Evolutionary conservation across 2,329 filamentous ascomycete species (phyloP), one percentile per base, ranked within the genome.

Genomic region (Venturia oleaginea): DNA sequence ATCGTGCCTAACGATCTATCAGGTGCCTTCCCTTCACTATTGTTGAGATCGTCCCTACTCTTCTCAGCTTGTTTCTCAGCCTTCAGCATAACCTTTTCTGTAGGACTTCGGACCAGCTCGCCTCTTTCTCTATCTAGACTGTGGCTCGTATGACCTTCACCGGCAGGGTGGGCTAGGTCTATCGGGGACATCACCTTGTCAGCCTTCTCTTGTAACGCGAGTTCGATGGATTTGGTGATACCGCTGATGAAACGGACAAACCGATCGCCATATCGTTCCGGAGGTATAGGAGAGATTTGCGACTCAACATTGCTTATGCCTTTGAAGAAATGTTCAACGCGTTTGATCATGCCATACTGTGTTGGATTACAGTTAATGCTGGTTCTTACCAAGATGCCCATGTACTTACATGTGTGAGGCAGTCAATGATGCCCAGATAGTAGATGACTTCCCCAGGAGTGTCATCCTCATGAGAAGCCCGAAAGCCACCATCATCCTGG

Each of bases 341-440:
- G 93, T 79, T 99, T 99, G 76, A 96, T 84, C 68, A 92, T 86
- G 69, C 92, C 92, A 75, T 97, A 99, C 91, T 96, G 70, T 32
- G 32, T 10, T 48, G n/a, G 4, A 7, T 17, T 17, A 27, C 54
- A 65, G 65, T 66, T 24, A 27, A 38, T 17, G 19, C 10, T 57
- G 2, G 19, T 30, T 37, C 24, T 7, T 10, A 22, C 4, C 34
- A 15, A 13, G 24, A 54, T 13, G 32, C 32, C 19, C 11, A 55
- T 43, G 63, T 63, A 84, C 90, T 85, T 83, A 96, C 92, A 75
- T 97, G 91, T 70, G 94, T 99, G 71, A 99, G 81, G 76, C 94
- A 99, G 77, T 99, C 94, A 75, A 99, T 99, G 70, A 99, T 95
- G 42, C 94, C 95, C 8, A 99, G 85, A 74, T 99, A 99, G 76